phyloP scores from a whole-genome alignment of 208 protist species.

The Lotmaria passim region DNA sequence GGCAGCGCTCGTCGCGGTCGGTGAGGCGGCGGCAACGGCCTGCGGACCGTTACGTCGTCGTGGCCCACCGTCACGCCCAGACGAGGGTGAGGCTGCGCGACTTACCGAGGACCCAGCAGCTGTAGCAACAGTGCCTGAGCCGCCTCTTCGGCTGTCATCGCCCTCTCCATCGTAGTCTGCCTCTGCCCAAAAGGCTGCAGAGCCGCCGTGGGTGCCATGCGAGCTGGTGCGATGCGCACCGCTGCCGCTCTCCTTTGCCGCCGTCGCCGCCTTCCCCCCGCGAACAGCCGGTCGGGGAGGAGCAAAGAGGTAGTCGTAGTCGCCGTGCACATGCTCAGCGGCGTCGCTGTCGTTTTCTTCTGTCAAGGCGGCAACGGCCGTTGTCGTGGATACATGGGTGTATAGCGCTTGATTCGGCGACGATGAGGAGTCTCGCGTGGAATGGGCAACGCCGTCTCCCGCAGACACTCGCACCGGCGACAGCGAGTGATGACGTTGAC shows the following conservation, averaged over 20 bases:
- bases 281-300: neutral
- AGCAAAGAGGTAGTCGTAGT: constrained; percentile 34
- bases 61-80: neutral
- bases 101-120: too few relatives aligned
- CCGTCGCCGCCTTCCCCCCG: neutral
- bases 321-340: neutral
- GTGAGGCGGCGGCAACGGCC: neutral
- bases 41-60: neutral
- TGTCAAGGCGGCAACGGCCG: neutral
- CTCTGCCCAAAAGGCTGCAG: neutral
- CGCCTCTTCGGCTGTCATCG: neutral
- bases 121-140: neutral
- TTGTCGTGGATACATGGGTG: too few relatives aligned
- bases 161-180: neutral
- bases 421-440: too few relatives aligned
- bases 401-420: too few relatives aligned
- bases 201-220: neutral
- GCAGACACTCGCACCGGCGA: too few relatives aligned
- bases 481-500: too few relatives aligned
- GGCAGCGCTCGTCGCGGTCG: neutral
- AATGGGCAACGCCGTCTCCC: too few relatives aligned
- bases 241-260: neutral
- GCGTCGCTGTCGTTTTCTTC: neutral
- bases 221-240: constrained; percentile 2
- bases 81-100: constrained; percentile 1